phyloP scores from a whole-genome alignment of 345 rosid species.

The Eucalyptus pumila region DNA sequence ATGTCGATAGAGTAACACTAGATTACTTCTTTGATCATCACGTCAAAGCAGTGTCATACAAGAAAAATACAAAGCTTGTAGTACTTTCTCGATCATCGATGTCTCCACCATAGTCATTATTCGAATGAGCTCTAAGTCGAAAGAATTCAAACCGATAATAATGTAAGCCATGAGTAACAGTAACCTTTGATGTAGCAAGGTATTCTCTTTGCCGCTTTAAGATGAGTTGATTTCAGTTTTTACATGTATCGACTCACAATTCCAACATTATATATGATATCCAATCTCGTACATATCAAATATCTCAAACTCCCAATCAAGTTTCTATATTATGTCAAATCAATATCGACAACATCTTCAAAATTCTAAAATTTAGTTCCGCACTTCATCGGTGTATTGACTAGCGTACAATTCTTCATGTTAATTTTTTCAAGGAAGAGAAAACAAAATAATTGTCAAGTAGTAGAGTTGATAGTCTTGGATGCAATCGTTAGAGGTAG shows the following conservation, averaged over 20 bases:
- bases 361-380: rapidly evolving
- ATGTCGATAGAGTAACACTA: rapidly evolving
- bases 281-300: rapidly evolving
- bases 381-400: rapidly evolving
- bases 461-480: rapidly evolving
- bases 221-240: rapidly evolving
- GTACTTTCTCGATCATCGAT: rapidly evolving
- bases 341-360: no score
- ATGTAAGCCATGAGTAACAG: no score
- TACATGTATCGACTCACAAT: no score
- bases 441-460: rapidly evolving
- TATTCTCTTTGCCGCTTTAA: rapidly evolving
- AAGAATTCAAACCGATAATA: rapidly evolving
- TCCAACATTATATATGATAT: no score
- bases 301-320: no score
- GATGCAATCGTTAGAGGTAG: rapidly evolving
- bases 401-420: no score
- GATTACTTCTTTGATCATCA: no score
- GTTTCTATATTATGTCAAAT: rapidly evolving
- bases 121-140: rapidly evolving
- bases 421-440: not conserved
- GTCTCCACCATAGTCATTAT: rapidly evolving
- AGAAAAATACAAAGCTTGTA: no score
- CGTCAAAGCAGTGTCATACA: rapidly evolving
- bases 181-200: no score